These are phyloP conservation scores for Casuarina cunninghamiana DNA, from an alignment of 306 rosid species.

Conservation along the genomic window DNA sequence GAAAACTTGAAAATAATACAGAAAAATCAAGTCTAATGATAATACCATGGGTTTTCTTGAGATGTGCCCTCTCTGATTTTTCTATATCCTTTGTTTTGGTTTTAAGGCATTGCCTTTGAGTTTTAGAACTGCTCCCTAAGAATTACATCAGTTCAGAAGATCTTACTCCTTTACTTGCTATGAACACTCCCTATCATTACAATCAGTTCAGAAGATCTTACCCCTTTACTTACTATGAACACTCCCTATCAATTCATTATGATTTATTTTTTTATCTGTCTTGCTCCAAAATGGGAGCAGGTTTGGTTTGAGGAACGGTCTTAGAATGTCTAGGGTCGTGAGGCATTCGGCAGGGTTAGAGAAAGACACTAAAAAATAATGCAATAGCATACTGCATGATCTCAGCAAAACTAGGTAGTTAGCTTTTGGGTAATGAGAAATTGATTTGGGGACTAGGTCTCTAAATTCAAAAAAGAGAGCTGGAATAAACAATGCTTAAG, in stretches of 20 bases:
- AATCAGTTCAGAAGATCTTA: not conserved
- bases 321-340: too few species aligned
- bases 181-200: not conserved
- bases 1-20: not conserved
- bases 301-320: too few species aligned
- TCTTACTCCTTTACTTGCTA: too few species aligned
- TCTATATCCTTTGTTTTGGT: not conserved
- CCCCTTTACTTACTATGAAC: not conserved
- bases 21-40: not conserved
- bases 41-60: not conserved
- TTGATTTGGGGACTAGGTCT: not conserved
- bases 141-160: too few species aligned
- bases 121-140: not conserved
- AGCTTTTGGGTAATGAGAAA: not conserved
- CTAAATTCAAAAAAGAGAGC: not conserved
- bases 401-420: not conserved
- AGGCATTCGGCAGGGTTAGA: too few species aligned
- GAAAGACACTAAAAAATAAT: too few species aligned
- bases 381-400: not conserved
- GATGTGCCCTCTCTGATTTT: constrained; percentile 1
- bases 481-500: not conserved
- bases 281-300: too few species aligned
- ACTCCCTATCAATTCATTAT: not conserved
- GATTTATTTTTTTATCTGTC: too few species aligned
- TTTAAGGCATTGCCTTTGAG: too few species aligned